Evolutionary conservation across 495 filamentous ascomycete species (phyloP).

Genomic region (Penicillium atrosanguineum): DNA sequence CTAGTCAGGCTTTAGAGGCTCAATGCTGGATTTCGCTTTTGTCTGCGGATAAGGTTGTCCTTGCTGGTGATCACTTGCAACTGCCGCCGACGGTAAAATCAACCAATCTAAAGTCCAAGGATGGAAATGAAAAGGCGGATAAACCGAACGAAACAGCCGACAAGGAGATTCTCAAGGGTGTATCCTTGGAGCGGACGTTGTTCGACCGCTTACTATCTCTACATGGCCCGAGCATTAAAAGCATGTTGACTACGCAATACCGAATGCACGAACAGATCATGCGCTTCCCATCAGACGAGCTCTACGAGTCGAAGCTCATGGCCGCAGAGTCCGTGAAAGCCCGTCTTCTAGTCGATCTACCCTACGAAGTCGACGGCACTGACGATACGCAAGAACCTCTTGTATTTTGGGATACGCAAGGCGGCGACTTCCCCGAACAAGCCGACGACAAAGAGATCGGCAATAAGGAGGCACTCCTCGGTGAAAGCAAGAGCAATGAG

Average conservation of each 20-base stretch:
- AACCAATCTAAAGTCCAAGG: conserved; percentile 21
- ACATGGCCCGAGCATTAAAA: conserved; percentile 81
- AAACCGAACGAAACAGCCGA: conserved; percentile 21
- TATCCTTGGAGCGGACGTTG: conserved; percentile 78
- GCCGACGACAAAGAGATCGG: conserved; percentile 49
- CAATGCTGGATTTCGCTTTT: conserved; percentile 97
- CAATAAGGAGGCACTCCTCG: conserved; percentile 55
- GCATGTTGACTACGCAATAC: conserved; percentile 97
- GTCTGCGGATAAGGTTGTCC: conserved; percentile 75
- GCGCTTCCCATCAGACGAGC: conserved; percentile 83
- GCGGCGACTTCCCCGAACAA: conserved; percentile 78
- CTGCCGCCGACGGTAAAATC: conserved; percentile 94
- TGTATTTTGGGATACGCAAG: conserved; percentile 95
- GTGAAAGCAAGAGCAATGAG: conserved; percentile 92
- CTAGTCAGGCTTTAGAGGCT: conserved; percentile 91
- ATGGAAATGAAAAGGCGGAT: conserved; percentile 16
- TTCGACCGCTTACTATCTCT: conserved; percentile 85
- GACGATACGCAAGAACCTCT: conserved; percentile 88
- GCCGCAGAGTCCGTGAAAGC: conserved; percentile 74
- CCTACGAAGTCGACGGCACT: conserved; percentile 73
- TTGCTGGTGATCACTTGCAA: conserved; percentile 93
- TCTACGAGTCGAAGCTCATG: conserved; percentile 79
- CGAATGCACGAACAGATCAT: conserved; percentile 97
- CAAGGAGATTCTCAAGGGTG: conserved; percentile 29
- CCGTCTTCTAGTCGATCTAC: conserved; percentile 72